phyloP scores from a whole-genome alignment of 2,329 filamentous ascomycete genomes.

The Xylariaceae sp. region DNA sequence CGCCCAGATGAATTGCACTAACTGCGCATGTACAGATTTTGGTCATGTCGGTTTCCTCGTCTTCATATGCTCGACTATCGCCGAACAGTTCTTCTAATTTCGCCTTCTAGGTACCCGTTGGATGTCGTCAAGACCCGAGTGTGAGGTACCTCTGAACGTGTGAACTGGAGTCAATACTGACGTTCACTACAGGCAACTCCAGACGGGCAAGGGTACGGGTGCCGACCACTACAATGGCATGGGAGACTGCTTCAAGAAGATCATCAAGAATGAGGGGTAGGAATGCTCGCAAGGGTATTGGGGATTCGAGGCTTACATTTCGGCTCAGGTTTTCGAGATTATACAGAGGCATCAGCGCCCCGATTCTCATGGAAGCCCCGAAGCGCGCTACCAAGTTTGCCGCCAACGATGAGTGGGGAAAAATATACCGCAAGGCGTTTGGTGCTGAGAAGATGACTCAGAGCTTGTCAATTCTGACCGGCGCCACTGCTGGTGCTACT shows the following conservation, averaged over 20 bases:
- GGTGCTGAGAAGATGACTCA: slow-evolving; percentile 86
- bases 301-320: slow-evolving; percentile 7
- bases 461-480: slow-evolving; percentile 84
- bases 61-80: slow-evolving; percentile 7
- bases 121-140: slow-evolving; percentile 98
- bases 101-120: slow-evolving; percentile 77
- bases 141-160: slow-evolving; percentile 48
- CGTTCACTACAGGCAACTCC: slow-evolving; percentile 65
- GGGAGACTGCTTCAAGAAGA: slow-evolving; percentile 97
- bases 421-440: slow-evolving; percentile 86
- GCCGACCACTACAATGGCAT: slow-evolving; percentile 93
- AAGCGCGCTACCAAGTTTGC: slow-evolving; percentile 94
- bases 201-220: slow-evolving; percentile 68
- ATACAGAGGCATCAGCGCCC: slow-evolving; percentile 92
- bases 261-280: slow-evolving; percentile 91
- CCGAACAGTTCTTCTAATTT: slow-evolving; percentile 12
- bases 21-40: slow-evolving; percentile 62
- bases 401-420: slow-evolving; percentile 97
- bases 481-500: slow-evolving; percentile 89
- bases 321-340: slow-evolving; percentile 70
- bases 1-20: slow-evolving; percentile 8
- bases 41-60: slow-evolving; percentile 62
- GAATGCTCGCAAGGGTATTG: slow-evolving; percentile 16
- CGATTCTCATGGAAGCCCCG: slow-evolving; percentile 95
- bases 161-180: neutral